Conservation (phyloP, 768 basidiomycete species). For the Lentinula guzmanii region DNA sequence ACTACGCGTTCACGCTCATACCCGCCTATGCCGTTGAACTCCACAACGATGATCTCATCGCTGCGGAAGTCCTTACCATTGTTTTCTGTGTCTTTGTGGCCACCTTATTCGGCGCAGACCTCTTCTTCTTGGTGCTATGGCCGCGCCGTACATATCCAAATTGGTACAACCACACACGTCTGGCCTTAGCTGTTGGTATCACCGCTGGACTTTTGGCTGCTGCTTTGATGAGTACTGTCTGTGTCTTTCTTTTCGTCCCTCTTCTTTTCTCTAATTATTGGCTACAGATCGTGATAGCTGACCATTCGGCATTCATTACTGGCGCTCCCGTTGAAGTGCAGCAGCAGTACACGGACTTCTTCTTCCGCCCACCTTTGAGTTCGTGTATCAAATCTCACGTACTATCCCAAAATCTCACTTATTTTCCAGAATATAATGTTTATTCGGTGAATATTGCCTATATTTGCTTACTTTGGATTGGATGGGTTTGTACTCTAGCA, state of each 20-base stretch:
- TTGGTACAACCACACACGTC: slow-evolving; percentile 21
- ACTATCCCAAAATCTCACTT: background rate
- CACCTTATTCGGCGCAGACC: slow-evolving; percentile 28
- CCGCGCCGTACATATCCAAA: slow-evolving; percentile 22
- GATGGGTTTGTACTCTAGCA: slow-evolving; percentile 19
- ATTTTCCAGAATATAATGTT: slow-evolving; percentile 18
- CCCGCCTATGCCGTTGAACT: slow-evolving; percentile 14
- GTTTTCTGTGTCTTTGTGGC: slow-evolving; percentile 30
- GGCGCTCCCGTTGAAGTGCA: slow-evolving; percentile 15
- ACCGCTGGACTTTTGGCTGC: slow-evolving; percentile 21
- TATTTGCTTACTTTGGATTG: slow-evolving; percentile 26
- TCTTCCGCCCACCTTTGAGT: slow-evolving; percentile 22
- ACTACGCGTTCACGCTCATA: slow-evolving; percentile 3
- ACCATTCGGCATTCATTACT: slow-evolving; percentile 17
- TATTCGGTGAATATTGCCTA: slow-evolving; percentile 26
- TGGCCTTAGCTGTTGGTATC: slow-evolving; percentile 16
- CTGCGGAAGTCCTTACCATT: slow-evolving; percentile 22
- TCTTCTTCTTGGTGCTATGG: slow-evolving; percentile 30
- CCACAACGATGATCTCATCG: slow-evolving; percentile 25
- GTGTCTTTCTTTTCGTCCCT: slow-evolving; percentile 6
- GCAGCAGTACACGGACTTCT: slow-evolving; percentile 13
- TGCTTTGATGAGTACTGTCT: slow-evolving; percentile 25
- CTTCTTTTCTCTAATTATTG: background rate
- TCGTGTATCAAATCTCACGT: background rate
- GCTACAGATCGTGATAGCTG: slow-evolving; percentile 21